A percentile compares a stretch with the other conserved stretches of the same genome.
Conservation (phyloP, 1,284 basidiomycete genomes). For the Wallemia mellicola region DNA sequence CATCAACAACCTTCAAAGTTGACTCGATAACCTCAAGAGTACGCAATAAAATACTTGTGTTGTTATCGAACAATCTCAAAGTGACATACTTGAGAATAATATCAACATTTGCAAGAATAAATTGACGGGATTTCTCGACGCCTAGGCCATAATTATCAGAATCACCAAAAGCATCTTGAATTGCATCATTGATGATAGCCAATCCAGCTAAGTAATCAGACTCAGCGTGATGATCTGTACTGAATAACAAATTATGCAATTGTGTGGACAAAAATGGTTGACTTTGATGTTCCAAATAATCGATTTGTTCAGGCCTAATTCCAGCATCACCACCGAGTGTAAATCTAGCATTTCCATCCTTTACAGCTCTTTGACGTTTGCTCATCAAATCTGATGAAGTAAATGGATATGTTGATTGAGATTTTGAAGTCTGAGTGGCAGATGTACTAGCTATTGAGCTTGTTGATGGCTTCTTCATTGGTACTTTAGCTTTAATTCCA, state of each 20-base stretch:
- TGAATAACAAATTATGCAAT: slow-evolving; percentile 54
- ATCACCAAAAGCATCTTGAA: slow-evolving; percentile 23
- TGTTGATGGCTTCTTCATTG: not conserved
- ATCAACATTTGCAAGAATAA: slow-evolving; percentile 72
- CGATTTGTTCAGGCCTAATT: slow-evolving; percentile 57
- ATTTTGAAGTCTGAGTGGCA: not conserved
- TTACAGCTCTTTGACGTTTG: not conserved
- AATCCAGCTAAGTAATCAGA: slow-evolving; percentile 69
- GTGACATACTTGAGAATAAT: slow-evolving; percentile 80
- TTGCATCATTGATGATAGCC: slow-evolving; percentile 40
- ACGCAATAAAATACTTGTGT: slow-evolving; percentile 64
- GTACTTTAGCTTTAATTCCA: not conserved
- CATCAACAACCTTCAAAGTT: slow-evolving; percentile 37
- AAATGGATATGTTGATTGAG: not conserved
- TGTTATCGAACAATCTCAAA: slow-evolving; percentile 66
- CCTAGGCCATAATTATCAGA: slow-evolving; percentile 29
- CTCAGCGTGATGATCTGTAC: slow-evolving; percentile 80
- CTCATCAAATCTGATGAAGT: not conserved
- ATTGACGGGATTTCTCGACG: slow-evolving; percentile 27
- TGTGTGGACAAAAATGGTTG: slow-evolving; percentile 50
- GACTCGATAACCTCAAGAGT: slow-evolving; percentile 67
- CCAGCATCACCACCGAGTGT: slow-evolving; percentile 18
- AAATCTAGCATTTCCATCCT: not conserved
- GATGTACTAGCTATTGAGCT: not conserved
- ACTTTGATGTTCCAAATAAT: slow-evolving; percentile 70